phyloP scores from a whole-genome alignment of 2,329 filamentous ascomycete genomes.

The Byssoonygena ceratinophila region DNA sequence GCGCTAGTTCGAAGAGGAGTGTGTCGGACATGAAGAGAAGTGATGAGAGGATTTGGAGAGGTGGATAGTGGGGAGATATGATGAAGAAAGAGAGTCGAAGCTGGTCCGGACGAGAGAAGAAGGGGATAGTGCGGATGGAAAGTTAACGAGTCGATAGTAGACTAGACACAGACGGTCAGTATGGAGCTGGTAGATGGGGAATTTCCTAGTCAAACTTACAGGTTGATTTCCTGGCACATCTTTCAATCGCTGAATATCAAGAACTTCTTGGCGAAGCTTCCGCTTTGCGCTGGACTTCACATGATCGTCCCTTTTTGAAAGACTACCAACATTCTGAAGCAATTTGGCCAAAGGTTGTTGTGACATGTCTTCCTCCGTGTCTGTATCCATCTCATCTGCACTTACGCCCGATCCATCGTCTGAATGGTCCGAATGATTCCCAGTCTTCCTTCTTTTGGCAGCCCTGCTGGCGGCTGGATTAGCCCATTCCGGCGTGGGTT shows the following conservation, averaged over 20 bases:
- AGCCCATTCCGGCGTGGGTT: constrained; percentile 54
- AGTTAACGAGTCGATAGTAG: constrained; percentile 67
- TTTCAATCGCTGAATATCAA: constrained; percentile 81
- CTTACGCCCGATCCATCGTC: constrained; percentile 30
- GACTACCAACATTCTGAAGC: constrained; percentile 60
- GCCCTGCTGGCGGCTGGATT: constrained; percentile 35
- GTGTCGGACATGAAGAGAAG: constrained; percentile 73
- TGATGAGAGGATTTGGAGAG: constrained; percentile 77
- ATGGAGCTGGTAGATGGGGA: neutral
- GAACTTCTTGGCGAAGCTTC: constrained; percentile 71
- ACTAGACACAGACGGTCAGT: constrained; percentile 28
- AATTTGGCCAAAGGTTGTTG: constrained; percentile 69
- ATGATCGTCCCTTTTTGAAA: constrained; percentile 45
- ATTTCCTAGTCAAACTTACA: constrained; percentile 30
- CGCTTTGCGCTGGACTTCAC: constrained; percentile 47
- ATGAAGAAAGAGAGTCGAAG: constrained; percentile 77
- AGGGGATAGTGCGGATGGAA: constrained; percentile 87
- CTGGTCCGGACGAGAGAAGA: constrained; percentile 76
- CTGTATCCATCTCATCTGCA: constrained; percentile 47
- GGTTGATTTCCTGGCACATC: constrained; percentile 72
- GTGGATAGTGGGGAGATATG: constrained; percentile 70
- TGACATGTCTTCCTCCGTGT: constrained; percentile 52
- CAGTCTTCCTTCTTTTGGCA: constrained; percentile 38
- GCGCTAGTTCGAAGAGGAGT: constrained; percentile 76
- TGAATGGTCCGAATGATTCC: constrained; percentile 20